A percentile compares a stretch with the other conserved stretches of the same genome.
Conservation (phyloP, 2,329 filamentous ascomycete genomes). For the Hypoxylon sp. region DNA sequence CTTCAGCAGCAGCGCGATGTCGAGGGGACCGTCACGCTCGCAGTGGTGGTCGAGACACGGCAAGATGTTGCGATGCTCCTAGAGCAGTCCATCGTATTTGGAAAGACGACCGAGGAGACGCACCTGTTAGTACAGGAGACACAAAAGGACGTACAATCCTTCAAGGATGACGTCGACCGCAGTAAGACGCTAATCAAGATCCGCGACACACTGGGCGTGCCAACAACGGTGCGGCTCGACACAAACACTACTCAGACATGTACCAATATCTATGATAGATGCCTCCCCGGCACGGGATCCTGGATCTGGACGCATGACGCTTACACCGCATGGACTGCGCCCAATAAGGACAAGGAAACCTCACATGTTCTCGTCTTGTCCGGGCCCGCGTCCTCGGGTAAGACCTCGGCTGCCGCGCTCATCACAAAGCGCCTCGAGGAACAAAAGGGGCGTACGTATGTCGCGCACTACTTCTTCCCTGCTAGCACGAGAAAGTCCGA, state of each 20-base stretch:
- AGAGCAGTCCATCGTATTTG: slow-evolving; percentile 24
- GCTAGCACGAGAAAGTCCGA: slow-evolving; percentile 45
- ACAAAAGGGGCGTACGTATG: slow-evolving; percentile 45
- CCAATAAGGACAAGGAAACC: slow-evolving; percentile 32
- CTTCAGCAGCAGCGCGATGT: slow-evolving; percentile 46
- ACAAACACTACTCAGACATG: slow-evolving; percentile 48
- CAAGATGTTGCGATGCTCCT: slow-evolving; percentile 18
- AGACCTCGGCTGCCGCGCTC: slow-evolving; percentile 45
- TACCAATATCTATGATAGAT: slow-evolving; percentile 34
- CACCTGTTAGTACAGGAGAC: slow-evolving; percentile 38
- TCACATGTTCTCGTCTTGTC: slow-evolving; percentile 45
- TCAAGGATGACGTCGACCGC: slow-evolving; percentile 43
- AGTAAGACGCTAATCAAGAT: slow-evolving; percentile 45
- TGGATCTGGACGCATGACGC: slow-evolving; percentile 42
- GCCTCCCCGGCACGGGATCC: slow-evolving; percentile 30
- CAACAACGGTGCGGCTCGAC: slow-evolving; percentile 44
- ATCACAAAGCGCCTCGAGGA: slow-evolving; percentile 50
- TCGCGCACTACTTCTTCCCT: slow-evolving; percentile 51
- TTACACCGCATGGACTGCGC: slow-evolving; percentile 34
- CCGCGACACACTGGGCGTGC: slow-evolving; percentile 39
- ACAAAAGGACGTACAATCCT: slow-evolving; percentile 37
- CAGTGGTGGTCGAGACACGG: slow-evolving; percentile 24
- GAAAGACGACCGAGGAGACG: slow-evolving; percentile 35
- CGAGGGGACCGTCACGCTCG: slow-evolving; percentile 48
- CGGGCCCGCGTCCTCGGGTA: slow-evolving; percentile 47